A percentile compares a stretch with the other conserved stretches of the same genome.
phyloP scores from a whole-genome alignment of 495 filamentous ascomycete genomes.

The Penicillium soppii region DNA sequence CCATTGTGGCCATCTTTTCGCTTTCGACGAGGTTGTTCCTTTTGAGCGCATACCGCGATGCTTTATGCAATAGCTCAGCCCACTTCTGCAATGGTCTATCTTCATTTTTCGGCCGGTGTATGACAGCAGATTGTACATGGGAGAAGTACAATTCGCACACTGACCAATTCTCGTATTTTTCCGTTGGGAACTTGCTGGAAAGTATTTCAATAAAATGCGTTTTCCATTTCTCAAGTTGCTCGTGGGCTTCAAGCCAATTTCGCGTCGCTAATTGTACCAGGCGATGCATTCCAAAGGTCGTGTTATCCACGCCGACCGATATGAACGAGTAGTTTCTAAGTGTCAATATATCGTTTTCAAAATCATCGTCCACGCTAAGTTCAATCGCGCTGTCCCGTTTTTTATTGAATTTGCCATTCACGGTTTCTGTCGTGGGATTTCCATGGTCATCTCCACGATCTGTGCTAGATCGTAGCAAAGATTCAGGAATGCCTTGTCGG shows the following conservation, averaged over 20 bases:
- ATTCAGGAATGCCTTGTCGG: conserved; percentile 27
- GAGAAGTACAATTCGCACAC: conserved; percentile 25
- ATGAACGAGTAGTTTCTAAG: conserved; percentile 43
- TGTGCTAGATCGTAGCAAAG: conserved; percentile 16
- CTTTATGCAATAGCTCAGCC: conserved; percentile 21
- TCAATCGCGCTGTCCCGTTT: too few relatives aligned
- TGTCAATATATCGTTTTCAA: conserved; percentile 43
- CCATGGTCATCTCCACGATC: too few relatives aligned
- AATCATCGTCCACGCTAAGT: conserved; percentile 8
- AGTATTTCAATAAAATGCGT: conserved; percentile 36
- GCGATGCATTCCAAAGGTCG: conserved; percentile 18
- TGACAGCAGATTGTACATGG: conserved; percentile 20
- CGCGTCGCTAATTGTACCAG: conserved; percentile 21
- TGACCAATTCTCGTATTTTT: conserved; percentile 29
- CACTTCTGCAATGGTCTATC: conserved; percentile 8
- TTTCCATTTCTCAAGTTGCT: conserved; percentile 31
- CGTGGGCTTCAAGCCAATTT: conserved; percentile 24
- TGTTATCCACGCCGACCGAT: conserved; percentile 5
- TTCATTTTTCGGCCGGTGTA: conserved; percentile 10
- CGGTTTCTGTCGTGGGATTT: too few relatives aligned
- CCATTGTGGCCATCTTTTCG: conserved; percentile 12
- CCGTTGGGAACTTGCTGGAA: conserved; percentile 34
- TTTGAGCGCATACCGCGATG: conserved; percentile 12
- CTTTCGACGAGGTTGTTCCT: conserved; percentile 9
- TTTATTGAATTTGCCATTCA: too few relatives aligned